phyloP scores from a whole-genome alignment of 176 grass and related monocot species.

The Musa schizocarpa region DNA sequence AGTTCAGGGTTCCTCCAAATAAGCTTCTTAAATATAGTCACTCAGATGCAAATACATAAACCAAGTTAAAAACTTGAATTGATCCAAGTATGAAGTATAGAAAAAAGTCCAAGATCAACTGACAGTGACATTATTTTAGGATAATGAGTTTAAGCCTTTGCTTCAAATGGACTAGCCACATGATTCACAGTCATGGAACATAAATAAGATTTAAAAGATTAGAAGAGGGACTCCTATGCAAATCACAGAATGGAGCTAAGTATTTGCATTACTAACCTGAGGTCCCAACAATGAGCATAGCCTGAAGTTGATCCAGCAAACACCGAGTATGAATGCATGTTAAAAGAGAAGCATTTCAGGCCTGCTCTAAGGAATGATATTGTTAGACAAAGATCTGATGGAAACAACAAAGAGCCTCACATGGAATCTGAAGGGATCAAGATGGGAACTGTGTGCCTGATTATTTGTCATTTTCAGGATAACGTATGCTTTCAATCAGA shows the following conservation, averaged over 20 bases:
- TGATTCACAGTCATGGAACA: not conserved
- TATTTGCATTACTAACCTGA: slow-evolving; percentile 42
- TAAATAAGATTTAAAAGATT: not conserved
- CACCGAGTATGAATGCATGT: slow-evolving; percentile 37
- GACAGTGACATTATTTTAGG: not conserved
- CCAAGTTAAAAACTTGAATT: not conserved
- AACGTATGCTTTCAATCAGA: no score
- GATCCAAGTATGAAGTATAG: not conserved
- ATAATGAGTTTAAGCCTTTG: not conserved
- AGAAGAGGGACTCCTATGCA: not conserved
- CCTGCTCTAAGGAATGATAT: slow-evolving; percentile 32
- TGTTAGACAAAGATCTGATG: not conserved
- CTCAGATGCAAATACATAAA: not conserved
- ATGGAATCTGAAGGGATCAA: not conserved
- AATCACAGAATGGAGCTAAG: not conserved
- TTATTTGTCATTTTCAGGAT: no score
- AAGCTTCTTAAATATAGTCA: not conserved
- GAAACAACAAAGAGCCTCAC: no score
- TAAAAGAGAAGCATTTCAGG: slow-evolving; percentile 61
- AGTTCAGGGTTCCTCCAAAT: not conserved
- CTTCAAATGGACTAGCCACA: not conserved
- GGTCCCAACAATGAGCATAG: slow-evolving; percentile 93
- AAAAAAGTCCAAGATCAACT: not conserved
- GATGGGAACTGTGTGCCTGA: not conserved
- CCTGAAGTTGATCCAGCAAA: slow-evolving; percentile 83